Base-by-base conservation (phyloP, 1,284 basidiomycete species). In the Trichosporon asahii region DNA sequence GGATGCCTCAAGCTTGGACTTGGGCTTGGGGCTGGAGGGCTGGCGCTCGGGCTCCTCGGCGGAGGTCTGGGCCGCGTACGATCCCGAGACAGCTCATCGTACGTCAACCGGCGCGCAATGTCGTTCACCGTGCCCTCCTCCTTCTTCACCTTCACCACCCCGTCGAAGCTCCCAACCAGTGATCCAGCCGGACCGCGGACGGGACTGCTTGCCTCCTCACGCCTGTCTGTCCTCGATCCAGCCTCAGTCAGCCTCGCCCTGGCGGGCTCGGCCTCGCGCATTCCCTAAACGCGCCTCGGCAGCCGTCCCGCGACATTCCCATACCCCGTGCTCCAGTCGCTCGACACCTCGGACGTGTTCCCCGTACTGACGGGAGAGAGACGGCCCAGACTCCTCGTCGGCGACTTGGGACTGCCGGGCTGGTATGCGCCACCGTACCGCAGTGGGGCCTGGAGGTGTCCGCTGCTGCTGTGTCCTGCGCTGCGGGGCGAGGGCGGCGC, bases 271-370 rank as follows among this genome's bases (percentile, higher is more conserved):
- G 9, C 40, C 15, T 6, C 57, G 57, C 23, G 29, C 27, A 11
- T 31, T 31, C 33, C 27, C 57, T 61, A 61, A 27, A 61, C 8
- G 15, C 57, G 27, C 27, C 57, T 29, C 27, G 57, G 57, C 57
- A 61, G 29, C 14, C 57, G 57, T 6, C 57, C 57, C 4, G 29
- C 29, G 27, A 61, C 27, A 11, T 29, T 18, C 2, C 29, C n/a
- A 31, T 61, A 61, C 3, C 57, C 57, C 57, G 57, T 61, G 57
- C 57, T 61, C 57, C 57, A 61, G 5, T 61, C 57, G 35, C 35
- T 37, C 29, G 57, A 61, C 7, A 61, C 57, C 5, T 61, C 57
- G 27, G 29, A 33, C 27, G 57, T 61, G 35, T 37, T 37, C 15
- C 57, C 57, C 15, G 57, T 61, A 12, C 12, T 37, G 27, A 15